A percentile compares a stretch with the other conserved stretches of the same genome.
Conservation (phyloP, 192 early-diverging fungal genomes). For the Entomortierella lignicola region DNA sequence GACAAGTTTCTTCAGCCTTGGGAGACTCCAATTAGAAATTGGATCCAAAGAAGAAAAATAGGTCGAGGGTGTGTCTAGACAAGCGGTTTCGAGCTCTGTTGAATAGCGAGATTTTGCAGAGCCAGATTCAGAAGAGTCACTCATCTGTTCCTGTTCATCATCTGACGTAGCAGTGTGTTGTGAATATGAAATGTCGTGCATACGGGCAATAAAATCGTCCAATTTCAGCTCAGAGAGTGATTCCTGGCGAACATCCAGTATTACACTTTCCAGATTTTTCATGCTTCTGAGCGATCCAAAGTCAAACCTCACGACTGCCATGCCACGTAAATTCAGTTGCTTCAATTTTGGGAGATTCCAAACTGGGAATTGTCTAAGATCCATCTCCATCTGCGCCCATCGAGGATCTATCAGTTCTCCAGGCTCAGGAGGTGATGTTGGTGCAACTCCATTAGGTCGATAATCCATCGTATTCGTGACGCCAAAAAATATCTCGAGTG, state of each 20-base stretch:
- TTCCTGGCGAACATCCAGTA: background rate
- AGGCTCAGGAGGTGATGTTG: background rate
- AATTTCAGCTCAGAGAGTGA: too few relatives aligned
- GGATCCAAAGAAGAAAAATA: too few relatives aligned
- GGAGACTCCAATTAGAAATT: slow-evolving; percentile 7
- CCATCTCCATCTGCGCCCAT: background rate
- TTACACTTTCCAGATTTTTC: background rate
- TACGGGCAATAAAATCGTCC: too few relatives aligned
- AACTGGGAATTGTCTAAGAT: background rate
- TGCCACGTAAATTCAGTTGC: background rate
- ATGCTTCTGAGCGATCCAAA: too few relatives aligned
- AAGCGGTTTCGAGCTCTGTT: too few relatives aligned
- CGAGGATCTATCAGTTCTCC: background rate
- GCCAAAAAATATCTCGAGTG: slow-evolving; percentile 4
- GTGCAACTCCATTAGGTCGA: background rate
- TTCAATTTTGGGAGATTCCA: background rate
- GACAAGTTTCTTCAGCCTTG: slow-evolving; percentile 1
- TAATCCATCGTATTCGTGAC: background rate
- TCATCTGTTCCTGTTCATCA: too few relatives aligned
- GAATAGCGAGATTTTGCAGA: too few relatives aligned
- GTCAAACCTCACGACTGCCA: background rate
- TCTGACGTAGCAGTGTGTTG: too few relatives aligned
- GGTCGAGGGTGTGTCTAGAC: too few relatives aligned
- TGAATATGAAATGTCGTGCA: too few relatives aligned
- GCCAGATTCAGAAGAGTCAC: too few relatives aligned